Base-by-base conservation (phyloP, 176 grass and related monocot species). In the Paspalum vaginatum region DNA sequence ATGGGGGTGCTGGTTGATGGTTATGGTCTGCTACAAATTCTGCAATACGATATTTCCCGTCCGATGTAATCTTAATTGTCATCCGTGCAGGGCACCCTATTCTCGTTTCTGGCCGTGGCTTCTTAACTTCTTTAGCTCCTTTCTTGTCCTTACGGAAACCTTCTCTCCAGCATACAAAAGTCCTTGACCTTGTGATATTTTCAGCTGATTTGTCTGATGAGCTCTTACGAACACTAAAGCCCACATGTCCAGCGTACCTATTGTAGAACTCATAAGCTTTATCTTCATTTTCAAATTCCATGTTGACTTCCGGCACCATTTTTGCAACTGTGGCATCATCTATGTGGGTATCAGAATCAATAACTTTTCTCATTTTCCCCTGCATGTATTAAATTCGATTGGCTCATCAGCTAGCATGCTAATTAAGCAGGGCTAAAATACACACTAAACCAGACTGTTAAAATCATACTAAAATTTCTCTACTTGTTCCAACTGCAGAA, bases 111-210 rank as follows among this genome's bases (percentile, higher is more conserved):
- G 94, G 89, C 6, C 89, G 61, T 57, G 94, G 91, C 62, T 87
- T 94, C 64, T 94, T 94, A 17, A 97, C 94, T 80, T 94, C 89
- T 61, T 97, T 94, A 73, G 85, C 86, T 47, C 89, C 91, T 68
- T 97, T 97, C 88, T 97, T 97, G 68, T 94, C 94, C 80, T 97
- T 97, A 44, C 91, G 84, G 26, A 94, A 97, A 78, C 94, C 91
- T 91, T 97, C 89, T 88, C 94, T 94, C 5, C 89, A 97, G 89
- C 94, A 97, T 69, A 94, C 89, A 89, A 90, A 97, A 7, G 89
- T 94, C 84, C 94, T 93, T 67, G 94, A 94, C 79, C 91, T 91
- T 74, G 94, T 97, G 64, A 94, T 72, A 59, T 90, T 94, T 66
- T 87, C 88, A 75, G 91, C 86, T 20, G 89, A 97, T 88, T 94